phyloP scores from a whole-genome alignment of 1,284 basidiomycete species.

The Malassezia arunalokei region DNA sequence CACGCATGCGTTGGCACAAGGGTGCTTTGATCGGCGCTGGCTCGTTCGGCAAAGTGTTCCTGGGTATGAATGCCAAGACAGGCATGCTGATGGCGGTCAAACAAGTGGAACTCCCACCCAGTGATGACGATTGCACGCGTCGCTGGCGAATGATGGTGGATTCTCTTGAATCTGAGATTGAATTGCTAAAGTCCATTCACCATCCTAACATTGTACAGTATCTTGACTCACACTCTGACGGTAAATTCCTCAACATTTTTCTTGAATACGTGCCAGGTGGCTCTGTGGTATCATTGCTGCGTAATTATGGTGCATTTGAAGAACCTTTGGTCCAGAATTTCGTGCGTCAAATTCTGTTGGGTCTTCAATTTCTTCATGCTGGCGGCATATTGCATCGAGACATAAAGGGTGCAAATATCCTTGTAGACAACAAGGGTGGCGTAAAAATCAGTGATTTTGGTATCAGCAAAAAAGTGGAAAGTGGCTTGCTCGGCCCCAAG shows the following conservation, averaged over 20 bases:
- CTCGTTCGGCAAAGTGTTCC: conserved; percentile 50
- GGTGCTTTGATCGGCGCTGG: conserved; percentile 94
- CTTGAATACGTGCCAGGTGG: conserved; percentile 97
- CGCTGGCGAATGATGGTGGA: conserved; percentile 88
- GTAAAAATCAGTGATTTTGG: conserved; percentile 99
- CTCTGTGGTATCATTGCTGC: conserved; percentile 78
- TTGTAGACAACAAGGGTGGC: conserved; percentile 95
- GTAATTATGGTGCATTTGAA: conserved; percentile 92
- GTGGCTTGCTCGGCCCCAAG: conserved; percentile 47
- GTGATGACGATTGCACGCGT: conserved; percentile 75
- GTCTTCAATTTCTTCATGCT: conserved; percentile 82
- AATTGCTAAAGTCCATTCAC: conserved; percentile 81
- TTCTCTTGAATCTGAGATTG: conserved; percentile 89
- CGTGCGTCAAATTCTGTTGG: conserved; percentile 81
- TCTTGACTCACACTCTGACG: conserved; percentile 50
- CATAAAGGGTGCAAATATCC: conserved; percentile 95
- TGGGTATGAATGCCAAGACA: conserved; percentile 89
- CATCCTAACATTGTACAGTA: conserved; percentile 98
- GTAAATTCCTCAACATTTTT: conserved; percentile 78
- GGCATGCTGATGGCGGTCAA: conserved; percentile 98
- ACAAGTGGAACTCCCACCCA: conserved; percentile 86
- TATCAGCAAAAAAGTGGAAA: conserved; percentile 94
- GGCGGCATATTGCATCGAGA: conserved; percentile 94
- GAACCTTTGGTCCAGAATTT: conserved; percentile 88
- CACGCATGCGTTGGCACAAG: conserved; percentile 91